A percentile compares a stretch with the other conserved stretches of the same genome.
These are phyloP conservation scores for Bocquillonia castaneifolia DNA, from an alignment of 441 rosid genomes.

Conservation along the genomic window DNA sequence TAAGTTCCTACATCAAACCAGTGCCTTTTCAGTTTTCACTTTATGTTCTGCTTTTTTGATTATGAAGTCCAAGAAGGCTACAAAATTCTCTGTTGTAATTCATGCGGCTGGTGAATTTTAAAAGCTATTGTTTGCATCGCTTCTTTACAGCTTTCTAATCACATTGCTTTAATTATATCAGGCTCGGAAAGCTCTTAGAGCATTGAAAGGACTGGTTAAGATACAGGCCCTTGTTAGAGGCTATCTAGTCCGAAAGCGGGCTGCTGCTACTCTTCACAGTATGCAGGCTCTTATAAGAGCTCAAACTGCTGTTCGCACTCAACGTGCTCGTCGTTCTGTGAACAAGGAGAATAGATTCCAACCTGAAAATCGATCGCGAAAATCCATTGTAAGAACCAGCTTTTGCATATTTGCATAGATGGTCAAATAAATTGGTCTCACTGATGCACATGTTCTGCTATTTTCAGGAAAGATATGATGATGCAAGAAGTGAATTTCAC, in stretches of 20 bases:
- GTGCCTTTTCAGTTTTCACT: background rate
- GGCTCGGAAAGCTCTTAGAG: slow-evolving; percentile 85
- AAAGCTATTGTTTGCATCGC: background rate
- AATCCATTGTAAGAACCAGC: slow-evolving; percentile 49
- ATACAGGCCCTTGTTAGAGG: slow-evolving; percentile 88
- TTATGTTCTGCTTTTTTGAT: background rate
- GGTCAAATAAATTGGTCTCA: background rate
- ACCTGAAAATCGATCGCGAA: slow-evolving; percentile 38
- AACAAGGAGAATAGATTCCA: slow-evolving; percentile 47
- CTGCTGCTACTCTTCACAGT: slow-evolving; percentile 58
- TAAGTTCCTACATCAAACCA: background rate
- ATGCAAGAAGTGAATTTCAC: slow-evolving; percentile 63
- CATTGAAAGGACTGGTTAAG: slow-evolving; percentile 78
- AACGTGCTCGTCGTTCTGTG: slow-evolving; percentile 42
- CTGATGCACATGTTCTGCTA: background rate
- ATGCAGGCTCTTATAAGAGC: slow-evolving; percentile 79
- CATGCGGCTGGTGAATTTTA: background rate
- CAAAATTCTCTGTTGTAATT: no score
- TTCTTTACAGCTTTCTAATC: background rate
- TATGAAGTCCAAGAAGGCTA: no score
- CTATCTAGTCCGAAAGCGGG: slow-evolving; percentile 66
- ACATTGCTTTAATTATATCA: slow-evolving; percentile 24
- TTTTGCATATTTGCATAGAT: background rate
- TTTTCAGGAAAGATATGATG: slow-evolving; percentile 63
- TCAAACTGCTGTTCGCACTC: slow-evolving; percentile 50